Evolutionary conservation across 768 basidiomycete genomes (phyloP).

Genomic region (Trametes villosa): DNA sequence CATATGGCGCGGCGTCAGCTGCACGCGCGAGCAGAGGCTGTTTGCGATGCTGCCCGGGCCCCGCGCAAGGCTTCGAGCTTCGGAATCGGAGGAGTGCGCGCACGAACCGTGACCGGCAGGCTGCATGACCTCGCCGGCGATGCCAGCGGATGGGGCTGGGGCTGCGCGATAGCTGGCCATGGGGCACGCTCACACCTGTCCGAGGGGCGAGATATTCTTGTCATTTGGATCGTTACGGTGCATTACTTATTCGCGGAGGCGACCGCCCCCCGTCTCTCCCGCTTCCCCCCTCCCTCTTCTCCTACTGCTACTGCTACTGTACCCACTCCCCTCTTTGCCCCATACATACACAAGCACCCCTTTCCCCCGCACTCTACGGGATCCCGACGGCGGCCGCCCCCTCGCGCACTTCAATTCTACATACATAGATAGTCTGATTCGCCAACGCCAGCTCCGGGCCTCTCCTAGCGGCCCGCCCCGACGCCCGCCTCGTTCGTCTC

Average conservation of each 20-base stretch:
- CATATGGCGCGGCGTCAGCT: constrained; percentile 13
- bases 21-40: constrained; percentile 6
- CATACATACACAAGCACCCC: neutral
- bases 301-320: neutral
- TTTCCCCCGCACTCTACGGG: neutral
- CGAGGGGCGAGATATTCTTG: constrained; percentile 22
- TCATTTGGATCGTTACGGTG: constrained; percentile 30
- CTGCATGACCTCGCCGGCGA: too few species aligned
- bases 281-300: neutral
- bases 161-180: neutral
- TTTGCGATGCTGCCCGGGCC: neutral
- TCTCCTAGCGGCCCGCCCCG: constrained; percentile 17
- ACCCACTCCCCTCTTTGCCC: neutral
- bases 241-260: constrained; percentile 21
- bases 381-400: neutral
- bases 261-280: neutral
- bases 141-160: too few species aligned
- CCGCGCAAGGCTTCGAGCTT: neutral
- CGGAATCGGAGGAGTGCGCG: neutral
- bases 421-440: constrained; percentile 20
- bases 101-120: neutral
- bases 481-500: constrained; percentile 31
- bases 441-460: neutral
- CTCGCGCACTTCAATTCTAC: constrained; percentile 16
- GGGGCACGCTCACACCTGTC: constrained; percentile 2